Base-by-base conservation (phyloP, 2,329 filamentous ascomycete genomes). In the Diaporthe amygdali region DNA sequence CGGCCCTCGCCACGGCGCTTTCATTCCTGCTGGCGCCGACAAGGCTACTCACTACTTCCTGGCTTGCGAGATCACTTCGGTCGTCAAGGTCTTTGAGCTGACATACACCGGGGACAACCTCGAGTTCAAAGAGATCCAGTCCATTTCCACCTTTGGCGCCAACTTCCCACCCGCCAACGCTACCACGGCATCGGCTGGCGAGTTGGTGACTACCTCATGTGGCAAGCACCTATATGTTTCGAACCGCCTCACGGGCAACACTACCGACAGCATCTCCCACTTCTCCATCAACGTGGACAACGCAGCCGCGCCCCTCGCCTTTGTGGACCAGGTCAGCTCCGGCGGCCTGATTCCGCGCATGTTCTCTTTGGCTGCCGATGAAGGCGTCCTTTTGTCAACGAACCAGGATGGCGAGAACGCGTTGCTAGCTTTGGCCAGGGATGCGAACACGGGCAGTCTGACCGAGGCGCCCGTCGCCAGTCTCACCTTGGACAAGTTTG, bases 1-100 rank as follows among this genome's bases (percentile, higher is more conserved):
- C 47, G 86, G 86, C 0, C 87, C 87, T 4, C 85, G 87, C 22
- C 87, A 88, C 75, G 86, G 84, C 61, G 81, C 81, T 74, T 88
- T 87, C 79, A 83, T 83, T 77, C 81, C 80, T 2, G 68, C 74
- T n/a, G 79, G 78, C 9, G 75, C 75, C 52, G 75, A 46, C 39
- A 52, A 73, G 66, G 80, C 83, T 20, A 84, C 82, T 2, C 85
- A 85, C 80, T 88, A 86, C 81, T 76, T 84, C 22, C 75, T 87
- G 39, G 81, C 82, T 41, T 85, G 84, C 76, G 86, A 88, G 80
- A 76, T 85, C 17, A 79, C 78, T 74, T 88, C 82, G 80, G 69
- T 81, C 51, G 78, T 87, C 66, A 76, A 83, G 72, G 81, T 86
- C 66, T 87, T 82, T 78, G 71, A 78, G 22, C 76, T 87, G 68